phyloP scores from a whole-genome alignment of 106 monocot species.

The Dactylorhiza incarnata region DNA sequence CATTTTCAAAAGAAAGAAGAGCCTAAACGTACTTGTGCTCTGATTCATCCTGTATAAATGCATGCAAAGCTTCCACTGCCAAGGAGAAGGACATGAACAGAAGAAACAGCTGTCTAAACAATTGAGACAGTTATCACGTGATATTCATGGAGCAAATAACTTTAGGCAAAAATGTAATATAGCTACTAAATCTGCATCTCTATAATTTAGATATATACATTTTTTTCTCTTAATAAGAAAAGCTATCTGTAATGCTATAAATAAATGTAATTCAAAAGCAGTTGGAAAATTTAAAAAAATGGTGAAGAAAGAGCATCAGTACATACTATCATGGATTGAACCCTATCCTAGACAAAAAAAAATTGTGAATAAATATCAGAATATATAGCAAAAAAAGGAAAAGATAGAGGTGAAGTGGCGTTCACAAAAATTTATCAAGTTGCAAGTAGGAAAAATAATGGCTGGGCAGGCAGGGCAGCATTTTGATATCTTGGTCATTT shows the following conservation, averaged over 20 bases:
- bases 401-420: neutral
- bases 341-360: neutral
- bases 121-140: conserved; percentile 15
- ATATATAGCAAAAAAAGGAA: neutral
- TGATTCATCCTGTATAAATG: conserved; percentile 98
- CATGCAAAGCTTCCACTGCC: conserved; percentile 98
- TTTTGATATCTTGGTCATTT: neutral
- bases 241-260: neutral
- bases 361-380: neutral
- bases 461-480: neutral
- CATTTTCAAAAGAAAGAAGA: neutral
- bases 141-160: conserved; percentile 6
- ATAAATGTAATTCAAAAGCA: neutral
- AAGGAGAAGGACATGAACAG: conserved; percentile 97
- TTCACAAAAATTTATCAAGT: too few relatives aligned
- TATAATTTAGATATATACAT: neutral
- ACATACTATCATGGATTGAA: neutral
- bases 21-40: conserved; percentile 79
- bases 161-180: neutral
- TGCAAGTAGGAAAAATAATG: neutral
- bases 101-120: conserved; percentile 93
- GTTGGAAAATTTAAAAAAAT: neutral
- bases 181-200: neutral
- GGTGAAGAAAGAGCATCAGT: neutral
- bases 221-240: neutral